phyloP scores from a whole-genome alignment of 2,329 filamentous ascomycete species.

The Botryotinia globosa region DNA sequence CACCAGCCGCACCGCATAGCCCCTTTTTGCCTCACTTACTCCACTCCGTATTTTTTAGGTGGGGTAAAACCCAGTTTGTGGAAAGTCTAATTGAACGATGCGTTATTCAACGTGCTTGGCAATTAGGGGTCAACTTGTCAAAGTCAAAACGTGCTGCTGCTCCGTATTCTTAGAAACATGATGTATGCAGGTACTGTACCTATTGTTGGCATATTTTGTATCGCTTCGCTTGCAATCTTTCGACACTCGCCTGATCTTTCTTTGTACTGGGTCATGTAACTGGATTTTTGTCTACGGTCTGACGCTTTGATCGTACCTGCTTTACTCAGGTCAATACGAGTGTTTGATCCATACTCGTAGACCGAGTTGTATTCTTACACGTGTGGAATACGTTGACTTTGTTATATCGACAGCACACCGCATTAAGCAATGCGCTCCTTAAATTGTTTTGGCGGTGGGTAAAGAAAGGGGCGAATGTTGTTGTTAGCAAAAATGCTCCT shows the following conservation, averaged over 20 bases:
- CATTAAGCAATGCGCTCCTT: not conserved
- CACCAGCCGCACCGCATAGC: not conserved
- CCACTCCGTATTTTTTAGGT: not conserved
- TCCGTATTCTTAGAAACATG: not conserved
- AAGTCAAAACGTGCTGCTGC: not conserved
- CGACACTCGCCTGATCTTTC: not conserved
- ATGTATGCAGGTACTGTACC: not conserved
- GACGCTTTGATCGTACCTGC: not conserved
- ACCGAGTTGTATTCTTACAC: not conserved
- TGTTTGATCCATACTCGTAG: not conserved
- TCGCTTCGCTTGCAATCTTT: not conserved
- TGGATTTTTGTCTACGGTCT: not conserved
- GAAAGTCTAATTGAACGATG: not conserved
- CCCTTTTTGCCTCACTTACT: conserved; percentile 6
- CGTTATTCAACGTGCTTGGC: not conserved
- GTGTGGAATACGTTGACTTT: not conserved
- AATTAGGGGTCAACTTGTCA: not conserved
- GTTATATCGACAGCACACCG: not conserved
- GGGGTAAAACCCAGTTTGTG: not conserved
- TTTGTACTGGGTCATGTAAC: not conserved
- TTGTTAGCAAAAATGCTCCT: not conserved
- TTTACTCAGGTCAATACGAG: conserved; percentile 1
- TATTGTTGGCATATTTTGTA: not conserved
- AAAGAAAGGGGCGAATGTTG: not conserved
- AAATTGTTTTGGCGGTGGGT: not conserved